A percentile compares a stretch with the other conserved stretches of the same genome.
phyloP scores from a whole-genome alignment of 2,329 filamentous ascomycete genomes.

The Nannizzia gypsea region DNA sequence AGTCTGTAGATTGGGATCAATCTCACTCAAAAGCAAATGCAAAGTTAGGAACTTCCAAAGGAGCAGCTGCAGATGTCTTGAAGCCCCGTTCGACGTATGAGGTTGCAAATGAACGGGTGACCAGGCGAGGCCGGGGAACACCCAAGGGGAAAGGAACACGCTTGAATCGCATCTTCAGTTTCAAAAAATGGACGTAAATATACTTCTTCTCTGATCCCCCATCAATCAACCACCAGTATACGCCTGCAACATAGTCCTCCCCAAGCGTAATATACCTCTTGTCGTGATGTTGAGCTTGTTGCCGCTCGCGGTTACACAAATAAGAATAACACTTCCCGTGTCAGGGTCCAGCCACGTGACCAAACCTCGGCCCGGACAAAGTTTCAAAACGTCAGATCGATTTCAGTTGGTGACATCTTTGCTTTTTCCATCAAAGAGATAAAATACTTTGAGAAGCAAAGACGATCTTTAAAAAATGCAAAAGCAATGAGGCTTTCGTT shows the following conservation, averaged over 20 bases:
- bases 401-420: background rate
- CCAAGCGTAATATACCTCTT: too few relatives aligned
- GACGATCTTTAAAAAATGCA: background rate
- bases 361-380: background rate
- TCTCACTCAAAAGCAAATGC: conserved; percentile 38
- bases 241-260: background rate
- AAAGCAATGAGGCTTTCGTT: background rate
- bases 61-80: conserved; percentile 2
- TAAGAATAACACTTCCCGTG: background rate
- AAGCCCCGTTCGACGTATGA: conserved; percentile 6
- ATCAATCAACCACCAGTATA: background rate
- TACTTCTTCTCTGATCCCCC: background rate
- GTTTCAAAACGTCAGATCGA: background rate
- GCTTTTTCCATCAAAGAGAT: background rate
- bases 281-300: too few relatives aligned
- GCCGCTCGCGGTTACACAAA: too few relatives aligned
- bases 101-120: background rate
- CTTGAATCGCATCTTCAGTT: background rate
- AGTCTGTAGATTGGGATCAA: background rate
- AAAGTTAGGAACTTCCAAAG: conserved; percentile 24
- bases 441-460: background rate
- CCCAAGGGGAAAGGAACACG: background rate
- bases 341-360: background rate
- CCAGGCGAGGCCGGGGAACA: background rate
- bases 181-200: background rate